Base-by-base conservation (phyloP, 305 asterid genomes). In the Fraxinus sp. region DNA sequence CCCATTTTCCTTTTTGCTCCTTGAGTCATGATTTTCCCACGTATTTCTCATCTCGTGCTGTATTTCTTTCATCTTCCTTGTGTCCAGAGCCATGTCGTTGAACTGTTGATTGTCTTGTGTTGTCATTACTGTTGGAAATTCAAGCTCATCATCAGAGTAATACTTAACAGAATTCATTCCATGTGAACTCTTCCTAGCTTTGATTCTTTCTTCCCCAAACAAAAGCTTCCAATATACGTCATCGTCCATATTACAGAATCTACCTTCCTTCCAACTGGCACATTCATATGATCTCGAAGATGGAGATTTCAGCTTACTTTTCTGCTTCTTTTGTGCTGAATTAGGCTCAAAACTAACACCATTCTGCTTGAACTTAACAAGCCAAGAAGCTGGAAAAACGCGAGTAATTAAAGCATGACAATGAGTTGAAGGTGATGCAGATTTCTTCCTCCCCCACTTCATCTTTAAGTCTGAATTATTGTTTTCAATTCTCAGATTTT, bases 141-240 rank as follows among this genome's bases (percentile, higher is more conserved):
- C 88, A 83, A 81, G 85, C 84, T 83, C 91, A 7, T 89, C 83
- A 11, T 84, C 89, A 37, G 86, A 79, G 72, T 32, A 86, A 77
- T 79, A 79, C 86, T 90, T 84, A 26, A 86, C 84, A 35, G 91
- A 92, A 75, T 81, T 85, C 32, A 86, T 62, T 22, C 84, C 86
- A 13, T 85, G 57, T 32, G 75, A 78, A 84, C 83, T 73, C 77
- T 79, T 84, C 79, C 72, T 77, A 41, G 83, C 86, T 68, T 87
- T 84, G 22, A 80, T 70, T n/a, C 80, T 52, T 33, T 87, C 92
- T 9, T 86, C 88, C 14, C 85, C 90, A 71, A 92, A 91, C 1
- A 95, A 91, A 82, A 91, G 86, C 84, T 90, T 89, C 96, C 97
- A 92, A 76, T 87, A 91, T 16, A 88, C 87, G 72, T 91, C 91